These are phyloP conservation scores for Psilocybe cubensis DNA, from an alignment of 768 basidiomycete genomes.

Conservation along the genomic window DNA sequence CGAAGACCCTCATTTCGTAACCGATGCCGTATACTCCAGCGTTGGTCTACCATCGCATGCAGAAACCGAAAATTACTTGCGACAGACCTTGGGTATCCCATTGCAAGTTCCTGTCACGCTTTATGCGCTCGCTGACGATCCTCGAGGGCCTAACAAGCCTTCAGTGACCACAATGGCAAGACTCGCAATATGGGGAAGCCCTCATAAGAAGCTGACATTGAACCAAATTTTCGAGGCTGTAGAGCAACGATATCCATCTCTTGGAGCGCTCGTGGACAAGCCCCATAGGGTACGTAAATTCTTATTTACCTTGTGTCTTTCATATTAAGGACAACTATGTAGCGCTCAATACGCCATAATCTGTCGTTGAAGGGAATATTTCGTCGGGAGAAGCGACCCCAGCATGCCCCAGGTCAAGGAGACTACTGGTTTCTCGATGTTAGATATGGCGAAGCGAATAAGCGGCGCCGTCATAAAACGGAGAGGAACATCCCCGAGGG, in stretches of 20 bases:
- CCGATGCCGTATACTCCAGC: neutral
- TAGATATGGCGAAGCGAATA: neutral
- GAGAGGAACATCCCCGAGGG: too few relatives aligned
- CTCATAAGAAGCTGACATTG: slow-evolving; percentile 8
- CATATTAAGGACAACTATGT: neutral
- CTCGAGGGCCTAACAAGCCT: neutral
- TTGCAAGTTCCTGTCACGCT: slow-evolving; percentile 15
- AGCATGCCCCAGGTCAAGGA: neutral
- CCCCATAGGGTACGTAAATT: too few relatives aligned
- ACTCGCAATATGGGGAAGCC: slow-evolving; percentile 21
- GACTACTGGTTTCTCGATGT: slow-evolving; percentile 8
- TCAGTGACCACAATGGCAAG: slow-evolving; percentile 10
- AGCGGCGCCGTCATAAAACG: too few relatives aligned
- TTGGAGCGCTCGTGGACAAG: neutral
- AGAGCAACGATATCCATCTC: slow-evolving; percentile 11
- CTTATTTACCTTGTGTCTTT: neutral
- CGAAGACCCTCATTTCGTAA: neutral
- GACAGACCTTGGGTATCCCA: slow-evolving; percentile 14
- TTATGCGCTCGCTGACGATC: slow-evolving; percentile 12
- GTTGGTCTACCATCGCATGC: slow-evolving; percentile 6
- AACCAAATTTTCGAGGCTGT: slow-evolving; percentile 14
- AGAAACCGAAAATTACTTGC: slow-evolving; percentile 23
- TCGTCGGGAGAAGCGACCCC: neutral
- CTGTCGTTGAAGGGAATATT: slow-evolving; percentile 7
- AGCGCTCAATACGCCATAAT: slow-evolving; percentile 11